phyloP scores from a whole-genome alignment of 2,329 filamentous ascomycete genomes.

The Colletotrichum sidae region DNA sequence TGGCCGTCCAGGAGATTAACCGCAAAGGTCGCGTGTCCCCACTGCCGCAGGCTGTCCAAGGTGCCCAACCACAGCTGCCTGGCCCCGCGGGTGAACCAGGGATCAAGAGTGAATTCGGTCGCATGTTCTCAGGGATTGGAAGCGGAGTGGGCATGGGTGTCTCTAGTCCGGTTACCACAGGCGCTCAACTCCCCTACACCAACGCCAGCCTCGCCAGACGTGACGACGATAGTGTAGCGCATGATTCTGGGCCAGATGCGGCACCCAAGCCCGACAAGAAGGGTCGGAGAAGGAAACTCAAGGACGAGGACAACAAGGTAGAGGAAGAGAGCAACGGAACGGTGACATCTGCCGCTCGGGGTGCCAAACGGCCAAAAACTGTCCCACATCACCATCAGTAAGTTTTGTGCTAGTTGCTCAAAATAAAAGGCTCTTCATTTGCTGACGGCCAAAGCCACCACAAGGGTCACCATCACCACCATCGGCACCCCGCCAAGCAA shows the following conservation, averaged over 20 bases:
- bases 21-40: constrained; percentile 88
- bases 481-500: constrained; percentile 56
- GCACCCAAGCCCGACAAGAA: constrained; percentile 54
- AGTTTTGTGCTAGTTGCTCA: constrained; percentile 44
- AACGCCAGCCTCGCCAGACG: constrained; percentile 59
- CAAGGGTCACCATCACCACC: constrained; percentile 65
- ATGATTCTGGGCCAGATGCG: constrained; percentile 58
- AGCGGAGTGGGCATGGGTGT: constrained; percentile 64
- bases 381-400: constrained; percentile 75
- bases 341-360: constrained; percentile 68
- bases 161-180: constrained; percentile 61
- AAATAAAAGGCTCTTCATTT: constrained; percentile 39
- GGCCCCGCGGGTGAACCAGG: constrained; percentile 85
- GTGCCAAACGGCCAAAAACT: constrained; percentile 74
- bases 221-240: constrained; percentile 62
- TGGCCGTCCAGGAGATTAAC: constrained; percentile 85
- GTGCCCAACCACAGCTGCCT: constrained; percentile 83
- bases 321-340: constrained; percentile 76
- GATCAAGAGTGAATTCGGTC: constrained; percentile 94
- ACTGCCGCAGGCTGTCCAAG: constrained; percentile 92
- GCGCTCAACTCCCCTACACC: constrained; percentile 60
- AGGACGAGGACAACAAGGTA: constrained; percentile 77
- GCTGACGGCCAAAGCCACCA: constrained; percentile 53
- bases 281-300: constrained; percentile 75
- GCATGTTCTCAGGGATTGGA: constrained; percentile 94